Percentiles rank a stretch among this genome's conserved stretches.
These are phyloP conservation scores for Cyclaneusma minus DNA, from an alignment of 2,329 filamentous ascomycete genomes.

Conservation along the genomic window DNA sequence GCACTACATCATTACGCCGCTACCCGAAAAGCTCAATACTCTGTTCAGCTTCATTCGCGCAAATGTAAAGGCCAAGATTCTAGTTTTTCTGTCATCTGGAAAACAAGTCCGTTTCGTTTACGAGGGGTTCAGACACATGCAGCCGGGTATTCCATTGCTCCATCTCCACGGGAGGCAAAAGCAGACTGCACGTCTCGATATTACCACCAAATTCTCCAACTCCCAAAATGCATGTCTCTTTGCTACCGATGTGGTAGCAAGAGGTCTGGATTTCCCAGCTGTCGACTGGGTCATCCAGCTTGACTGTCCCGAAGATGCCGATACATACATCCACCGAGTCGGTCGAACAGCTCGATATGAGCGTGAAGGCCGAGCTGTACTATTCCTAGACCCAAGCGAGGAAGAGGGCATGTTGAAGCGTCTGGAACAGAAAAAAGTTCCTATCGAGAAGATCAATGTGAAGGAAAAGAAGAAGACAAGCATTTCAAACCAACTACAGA, in stretches of 20 bases:
- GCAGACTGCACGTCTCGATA: conserved; percentile 74
- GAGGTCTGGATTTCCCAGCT: conserved; percentile 87
- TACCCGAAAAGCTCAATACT: conserved; percentile 81
- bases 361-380: conserved; percentile 68
- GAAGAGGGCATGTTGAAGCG: conserved; percentile 80
- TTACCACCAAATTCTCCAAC: conserved; percentile 67
- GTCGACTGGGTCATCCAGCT: conserved; percentile 98
- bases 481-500: conserved; percentile 74
- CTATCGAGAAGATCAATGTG: conserved; percentile 73
- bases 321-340: conserved; percentile 95
- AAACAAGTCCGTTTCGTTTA: conserved; percentile 96
- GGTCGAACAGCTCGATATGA: conserved; percentile 91
- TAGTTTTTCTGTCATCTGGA: conserved; percentile 87
- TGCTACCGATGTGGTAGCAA: conserved; percentile 85
- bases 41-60: conserved; percentile 84
- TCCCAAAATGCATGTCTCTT: conserved; percentile 80
- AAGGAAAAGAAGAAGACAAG: conserved; percentile 78
- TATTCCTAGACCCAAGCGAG: conserved; percentile 87
- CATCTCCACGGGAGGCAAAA: conserved; percentile 93
- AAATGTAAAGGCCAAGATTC: conserved; percentile 84
- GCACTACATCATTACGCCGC: conserved; percentile 74
- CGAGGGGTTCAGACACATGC: conserved; percentile 81
- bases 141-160: conserved; percentile 83
- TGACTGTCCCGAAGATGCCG: conserved; percentile 92
- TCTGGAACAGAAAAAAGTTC: conserved; percentile 78